phyloP scores from a whole-genome alignment of 805 yeast species.

The Myxozyma monticola region DNA sequence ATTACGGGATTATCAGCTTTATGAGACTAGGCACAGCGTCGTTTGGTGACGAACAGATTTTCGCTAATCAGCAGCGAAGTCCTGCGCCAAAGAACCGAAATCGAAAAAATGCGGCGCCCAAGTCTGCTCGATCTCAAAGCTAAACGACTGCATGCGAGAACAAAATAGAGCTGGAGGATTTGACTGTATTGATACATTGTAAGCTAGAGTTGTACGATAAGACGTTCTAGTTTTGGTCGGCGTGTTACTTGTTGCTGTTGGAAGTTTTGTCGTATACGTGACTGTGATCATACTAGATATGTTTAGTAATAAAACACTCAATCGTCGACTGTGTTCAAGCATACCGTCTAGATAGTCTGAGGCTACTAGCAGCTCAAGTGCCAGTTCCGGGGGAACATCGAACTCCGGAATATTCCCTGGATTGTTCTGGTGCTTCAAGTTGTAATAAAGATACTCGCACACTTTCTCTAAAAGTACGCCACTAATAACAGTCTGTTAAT shows the following conservation, averaged over 20 bases:
- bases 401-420: constrained; percentile 70
- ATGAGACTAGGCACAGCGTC: constrained; percentile 41
- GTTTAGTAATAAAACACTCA: not conserved
- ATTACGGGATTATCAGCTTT: constrained; percentile 72
- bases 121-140: too few species aligned
- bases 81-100: not conserved
- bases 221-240: too few species aligned
- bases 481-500: constrained; percentile 40
- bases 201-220: not conserved
- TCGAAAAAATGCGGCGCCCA: too few species aligned
- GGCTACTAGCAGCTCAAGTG: constrained; percentile 84
- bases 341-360: constrained; percentile 78
- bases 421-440: constrained; percentile 56
- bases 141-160: too few species aligned
- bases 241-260: too few species aligned
- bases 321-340: not conserved
- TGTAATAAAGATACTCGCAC: constrained; percentile 80
- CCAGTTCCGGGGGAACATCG: constrained; percentile 90
- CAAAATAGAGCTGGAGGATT: not conserved
- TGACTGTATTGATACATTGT: not conserved
- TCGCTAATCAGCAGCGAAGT: not conserved
- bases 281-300: too few species aligned
- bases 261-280: too few species aligned
- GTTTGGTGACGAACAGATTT: constrained; percentile 31
- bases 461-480: constrained; percentile 73